Percentiles rank a stretch among this genome's conserved stretches.
Conservation (phyloP, 2,329 filamentous ascomycete species). For the Alternaria gaisen region DNA sequence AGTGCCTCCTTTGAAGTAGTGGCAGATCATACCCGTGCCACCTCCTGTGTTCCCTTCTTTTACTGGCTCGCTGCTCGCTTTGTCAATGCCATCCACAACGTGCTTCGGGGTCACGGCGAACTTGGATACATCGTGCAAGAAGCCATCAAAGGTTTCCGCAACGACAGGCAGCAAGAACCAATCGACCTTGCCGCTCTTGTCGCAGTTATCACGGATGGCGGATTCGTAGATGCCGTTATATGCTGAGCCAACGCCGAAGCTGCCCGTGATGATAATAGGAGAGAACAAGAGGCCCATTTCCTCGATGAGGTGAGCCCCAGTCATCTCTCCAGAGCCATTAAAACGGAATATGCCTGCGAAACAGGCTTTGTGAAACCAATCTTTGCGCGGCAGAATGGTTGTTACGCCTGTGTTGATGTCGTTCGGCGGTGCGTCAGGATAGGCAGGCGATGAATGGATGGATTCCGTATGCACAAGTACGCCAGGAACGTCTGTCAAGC, state of each 20-base stretch:
- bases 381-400: slow-evolving; percentile 54
- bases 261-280: slow-evolving; percentile 69
- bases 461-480: slow-evolving; percentile 55
- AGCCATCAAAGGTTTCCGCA: slow-evolving; percentile 71
- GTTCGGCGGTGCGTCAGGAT: slow-evolving; percentile 36
- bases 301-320: slow-evolving; percentile 68
- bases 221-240: slow-evolving; percentile 69
- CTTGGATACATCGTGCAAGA: slow-evolving; percentile 65
- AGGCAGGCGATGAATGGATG: slow-evolving; percentile 43
- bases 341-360: slow-evolving; percentile 64
- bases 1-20: slow-evolving; percentile 73
- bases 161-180: slow-evolving; percentile 67
- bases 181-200: slow-evolving; percentile 56
- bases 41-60: slow-evolving; percentile 71
- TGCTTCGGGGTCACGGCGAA: slow-evolving; percentile 65
- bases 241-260: slow-evolving; percentile 65
- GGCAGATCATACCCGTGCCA: slow-evolving; percentile 73
- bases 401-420: slow-evolving; percentile 57
- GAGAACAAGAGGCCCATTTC: slow-evolving; percentile 68
- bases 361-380: slow-evolving; percentile 54
- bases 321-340: slow-evolving; percentile 71
- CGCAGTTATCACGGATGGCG: slow-evolving; percentile 57
- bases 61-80: slow-evolving; percentile 61
- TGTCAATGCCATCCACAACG: slow-evolving; percentile 63
- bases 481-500: slow-evolving; percentile 56